A percentile compares a stretch with the other conserved stretches of the same genome.
phyloP scores from a whole-genome alignment of 1,284 basidiomycete species.

The Leccinum insolens region DNA sequence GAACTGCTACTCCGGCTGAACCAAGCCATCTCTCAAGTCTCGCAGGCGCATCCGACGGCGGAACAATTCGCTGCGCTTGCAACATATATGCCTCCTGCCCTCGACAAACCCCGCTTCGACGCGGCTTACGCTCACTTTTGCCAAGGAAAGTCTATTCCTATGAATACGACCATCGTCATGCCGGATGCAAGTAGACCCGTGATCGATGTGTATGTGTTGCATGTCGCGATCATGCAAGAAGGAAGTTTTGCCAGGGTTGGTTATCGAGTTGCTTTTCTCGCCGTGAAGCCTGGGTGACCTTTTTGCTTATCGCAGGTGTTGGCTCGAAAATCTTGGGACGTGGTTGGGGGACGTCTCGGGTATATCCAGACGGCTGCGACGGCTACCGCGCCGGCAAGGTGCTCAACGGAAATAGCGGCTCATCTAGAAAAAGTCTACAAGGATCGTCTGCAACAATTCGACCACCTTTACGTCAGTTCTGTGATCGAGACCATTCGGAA shows the following conservation, averaged over 20 bases:
- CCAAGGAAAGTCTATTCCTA: slow-evolving; percentile 29
- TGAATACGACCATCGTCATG: slow-evolving; percentile 35
- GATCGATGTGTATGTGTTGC: slow-evolving; percentile 35
- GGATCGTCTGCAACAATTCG: slow-evolving; percentile 37
- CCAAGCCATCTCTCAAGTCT: slow-evolving; percentile 30
- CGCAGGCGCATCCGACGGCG: slow-evolving; percentile 19
- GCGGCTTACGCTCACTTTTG: slow-evolving; percentile 34
- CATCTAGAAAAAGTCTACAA: slow-evolving; percentile 33
- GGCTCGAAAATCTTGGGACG: slow-evolving; percentile 31
- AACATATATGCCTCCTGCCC: slow-evolving; percentile 33
- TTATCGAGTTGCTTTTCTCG: slow-evolving; percentile 14
- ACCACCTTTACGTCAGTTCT: slow-evolving; percentile 38
- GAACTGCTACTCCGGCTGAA: slow-evolving; percentile 33
- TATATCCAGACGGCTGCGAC: slow-evolving; percentile 29
- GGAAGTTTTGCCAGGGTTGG: slow-evolving; percentile 34
- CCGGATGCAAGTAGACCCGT: slow-evolving; percentile 31
- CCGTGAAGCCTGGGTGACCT: not conserved
- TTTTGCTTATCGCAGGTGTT: slow-evolving; percentile 24
- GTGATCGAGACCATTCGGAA: slow-evolving; percentile 37
- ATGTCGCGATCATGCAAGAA: slow-evolving; percentile 37
- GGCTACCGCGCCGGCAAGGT: slow-evolving; percentile 26
- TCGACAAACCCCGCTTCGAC: slow-evolving; percentile 35
- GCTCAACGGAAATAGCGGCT: slow-evolving; percentile 28
- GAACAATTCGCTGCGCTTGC: slow-evolving; percentile 33
- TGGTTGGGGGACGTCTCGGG: slow-evolving; percentile 34